These are phyloP conservation scores for Saccharum officinarum DNA, from an alignment of 176 grass and related monocot genomes.

Conservation along the genomic window DNA sequence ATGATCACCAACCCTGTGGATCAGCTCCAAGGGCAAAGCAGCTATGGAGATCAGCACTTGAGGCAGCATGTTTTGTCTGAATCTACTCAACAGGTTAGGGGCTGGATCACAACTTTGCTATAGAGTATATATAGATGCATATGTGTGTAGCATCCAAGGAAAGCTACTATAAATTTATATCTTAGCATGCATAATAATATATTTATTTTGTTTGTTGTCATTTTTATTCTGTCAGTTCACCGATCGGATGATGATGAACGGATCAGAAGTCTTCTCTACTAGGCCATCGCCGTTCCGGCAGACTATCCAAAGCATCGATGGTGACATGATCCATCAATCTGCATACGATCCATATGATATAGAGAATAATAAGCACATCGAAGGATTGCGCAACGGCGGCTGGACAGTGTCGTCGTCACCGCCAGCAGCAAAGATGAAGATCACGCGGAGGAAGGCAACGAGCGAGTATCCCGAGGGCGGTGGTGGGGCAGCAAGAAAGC, in stretches of 20 bases:
- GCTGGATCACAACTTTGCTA: not conserved
- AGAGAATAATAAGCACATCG: slow-evolving; percentile 3
- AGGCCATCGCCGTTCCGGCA: slow-evolving; percentile 10
- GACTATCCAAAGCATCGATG: slow-evolving; percentile 53
- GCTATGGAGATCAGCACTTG: slow-evolving; percentile 44
- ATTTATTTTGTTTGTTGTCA: not conserved
- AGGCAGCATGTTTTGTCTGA: slow-evolving; percentile 39
- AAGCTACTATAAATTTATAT: not conserved
- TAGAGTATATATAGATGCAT: not conserved
- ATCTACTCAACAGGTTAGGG: slow-evolving; percentile 46
- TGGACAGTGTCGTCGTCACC: slow-evolving; percentile 48
- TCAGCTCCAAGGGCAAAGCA: slow-evolving; percentile 42
- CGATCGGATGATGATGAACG: slow-evolving; percentile 46
- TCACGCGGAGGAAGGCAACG: slow-evolving; percentile 62
- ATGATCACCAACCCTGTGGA: slow-evolving; percentile 49
- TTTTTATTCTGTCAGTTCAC: slow-evolving; percentile 39
- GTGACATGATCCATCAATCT: slow-evolving; percentile 53
- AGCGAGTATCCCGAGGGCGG: slow-evolving; percentile 28
- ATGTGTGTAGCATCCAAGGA: not conserved
- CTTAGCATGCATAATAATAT: not conserved
- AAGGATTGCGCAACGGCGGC: slow-evolving; percentile 9
- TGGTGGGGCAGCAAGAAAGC: slow-evolving; percentile 37
- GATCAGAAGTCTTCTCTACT: slow-evolving; percentile 43
- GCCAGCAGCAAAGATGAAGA: slow-evolving; percentile 63
- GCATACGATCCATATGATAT: slow-evolving; percentile 40